A percentile compares a stretch with the other conserved stretches of the same genome.
Conservation (phyloP, 73 alveolate genomes). For the Diophrys appendiculata region DNA sequence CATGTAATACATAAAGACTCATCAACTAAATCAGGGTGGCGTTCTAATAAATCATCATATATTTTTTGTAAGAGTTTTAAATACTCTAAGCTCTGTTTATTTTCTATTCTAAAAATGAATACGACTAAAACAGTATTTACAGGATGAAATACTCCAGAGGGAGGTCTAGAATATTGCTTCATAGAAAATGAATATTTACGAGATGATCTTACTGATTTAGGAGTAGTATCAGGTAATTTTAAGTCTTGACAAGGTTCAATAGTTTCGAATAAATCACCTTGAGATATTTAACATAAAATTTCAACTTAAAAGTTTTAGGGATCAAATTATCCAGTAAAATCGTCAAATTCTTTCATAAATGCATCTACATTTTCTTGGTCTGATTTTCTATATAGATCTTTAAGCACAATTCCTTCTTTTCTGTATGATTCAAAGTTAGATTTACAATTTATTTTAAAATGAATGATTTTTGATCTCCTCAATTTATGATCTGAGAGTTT, state of each 20-base stretch:
- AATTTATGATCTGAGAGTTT: background rate
- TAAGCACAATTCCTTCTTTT: conserved; percentile 6
- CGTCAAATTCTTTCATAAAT: background rate
- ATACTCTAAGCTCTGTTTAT: background rate
- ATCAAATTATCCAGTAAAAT: background rate
- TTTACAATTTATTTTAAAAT: background rate
- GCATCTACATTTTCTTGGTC: background rate
- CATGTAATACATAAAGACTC: background rate
- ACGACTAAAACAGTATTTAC: background rate
- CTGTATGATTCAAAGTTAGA: background rate
- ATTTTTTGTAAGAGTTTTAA: background rate
- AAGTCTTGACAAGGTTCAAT: background rate
- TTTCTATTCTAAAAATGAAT: background rate
- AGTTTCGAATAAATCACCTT: conserved; percentile 10
- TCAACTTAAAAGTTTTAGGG: conserved; percentile 4
- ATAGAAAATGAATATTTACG: background rate
- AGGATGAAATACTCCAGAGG: background rate
- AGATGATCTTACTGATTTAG: background rate
- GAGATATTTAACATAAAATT: background rate
- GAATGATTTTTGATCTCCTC: conserved; percentile 7
- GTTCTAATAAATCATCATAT: background rate
- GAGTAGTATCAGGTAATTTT: background rate
- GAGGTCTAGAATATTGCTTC: background rate
- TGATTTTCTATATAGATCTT: background rate
- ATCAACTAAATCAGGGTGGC: background rate